phyloP scores from a whole-genome alignment of 305 asterid genomes.

The Ilex paraguariensis region DNA sequence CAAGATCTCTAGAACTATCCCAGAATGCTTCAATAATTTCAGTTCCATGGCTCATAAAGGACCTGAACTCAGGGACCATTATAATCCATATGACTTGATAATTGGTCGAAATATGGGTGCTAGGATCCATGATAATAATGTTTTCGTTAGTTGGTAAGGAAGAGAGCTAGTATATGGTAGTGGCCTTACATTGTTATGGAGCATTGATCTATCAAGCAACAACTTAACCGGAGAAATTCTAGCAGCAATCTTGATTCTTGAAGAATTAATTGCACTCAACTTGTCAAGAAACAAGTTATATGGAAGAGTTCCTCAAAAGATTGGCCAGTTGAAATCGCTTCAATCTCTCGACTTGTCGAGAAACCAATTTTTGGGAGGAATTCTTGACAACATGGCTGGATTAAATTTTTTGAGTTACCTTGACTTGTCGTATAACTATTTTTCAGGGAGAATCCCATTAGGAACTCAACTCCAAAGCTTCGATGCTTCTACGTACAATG shows the following conservation, averaged over 20 bases:
- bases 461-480: slow-evolving; percentile 17
- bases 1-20: slow-evolving; percentile 10
- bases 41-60: slow-evolving; percentile 1
- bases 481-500: slow-evolving; percentile 7
- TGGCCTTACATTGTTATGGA: slow-evolving; percentile 15
- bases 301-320: slow-evolving; percentile 15
- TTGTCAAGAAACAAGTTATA: slow-evolving; percentile 25
- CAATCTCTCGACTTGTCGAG: slow-evolving; percentile 18
- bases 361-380: slow-evolving; percentile 22
- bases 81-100: no score
- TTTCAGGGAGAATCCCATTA: slow-evolving; percentile 25
- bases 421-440: slow-evolving; percentile 22
- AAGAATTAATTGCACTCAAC: slow-evolving; percentile 18
- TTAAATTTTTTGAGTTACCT: slow-evolving; percentile 14
- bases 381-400: slow-evolving; percentile 13
- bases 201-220: slow-evolving; percentile 27
- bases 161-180: slow-evolving; percentile 3
- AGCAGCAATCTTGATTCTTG: slow-evolving; percentile 14
- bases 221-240: slow-evolving; percentile 21
- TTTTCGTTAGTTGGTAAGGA: slow-evolving; percentile 20
- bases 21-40: slow-evolving; percentile 5
- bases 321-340: slow-evolving; percentile 14
- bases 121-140: slow-evolving; percentile 4
- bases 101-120: no score
- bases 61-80: no score